Base-by-base conservation (phyloP, 2,329 filamentous ascomycete genomes). In the Thermochaetoides dissita region DNA sequence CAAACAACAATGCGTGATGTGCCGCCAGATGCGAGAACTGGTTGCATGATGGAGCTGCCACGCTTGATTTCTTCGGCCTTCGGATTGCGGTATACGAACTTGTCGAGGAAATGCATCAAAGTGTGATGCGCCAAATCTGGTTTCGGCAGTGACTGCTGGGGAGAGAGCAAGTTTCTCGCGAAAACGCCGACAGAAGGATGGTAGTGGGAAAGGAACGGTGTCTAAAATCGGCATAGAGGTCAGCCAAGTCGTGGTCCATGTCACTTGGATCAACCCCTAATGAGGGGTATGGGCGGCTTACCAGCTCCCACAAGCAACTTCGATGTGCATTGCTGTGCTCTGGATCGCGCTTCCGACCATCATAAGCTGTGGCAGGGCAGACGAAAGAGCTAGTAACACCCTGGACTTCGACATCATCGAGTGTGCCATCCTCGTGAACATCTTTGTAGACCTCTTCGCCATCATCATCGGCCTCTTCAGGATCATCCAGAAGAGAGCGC, bases 61-160 rank as follows among this genome's bases (percentile, higher is more conserved):
- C 84, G 83, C 30, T 76, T 69, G 30, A 68, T 62, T 40, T 75
- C 69, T 10, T 72, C 73, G 4, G 78, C 68, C 68, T 94, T 94
- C 47, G 89, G 79, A 54, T 91, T 94, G 52, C 85, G 81, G 71
- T 96, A 98, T n/a, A 94, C 86, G 61, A 98, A 98, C 53, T 93
- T 88, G 63, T 98, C 91, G 44, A 98, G 71, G 70, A 98, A 98
- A 60, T 93, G 83, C 56, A 91, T 91, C 38, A 98, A 73, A 1
- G 85, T 91, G 60, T 96, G 89, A 44, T 86, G 80, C 10, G 84
- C 81, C 40, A 95, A 71, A 54, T 98, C 91, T 0, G 91, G 88
- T 61, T 96, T 96, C 48, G 84, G 77, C 46, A 84, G 80, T 60
- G 85, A 79, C 40, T 77, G 72, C 50, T 80, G 73, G 45, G 78